These are phyloP conservation scores for Mayamaea pseudoterrestris DNA, from an alignment of 108 stramenopile species.

Conservation along the genomic window DNA sequence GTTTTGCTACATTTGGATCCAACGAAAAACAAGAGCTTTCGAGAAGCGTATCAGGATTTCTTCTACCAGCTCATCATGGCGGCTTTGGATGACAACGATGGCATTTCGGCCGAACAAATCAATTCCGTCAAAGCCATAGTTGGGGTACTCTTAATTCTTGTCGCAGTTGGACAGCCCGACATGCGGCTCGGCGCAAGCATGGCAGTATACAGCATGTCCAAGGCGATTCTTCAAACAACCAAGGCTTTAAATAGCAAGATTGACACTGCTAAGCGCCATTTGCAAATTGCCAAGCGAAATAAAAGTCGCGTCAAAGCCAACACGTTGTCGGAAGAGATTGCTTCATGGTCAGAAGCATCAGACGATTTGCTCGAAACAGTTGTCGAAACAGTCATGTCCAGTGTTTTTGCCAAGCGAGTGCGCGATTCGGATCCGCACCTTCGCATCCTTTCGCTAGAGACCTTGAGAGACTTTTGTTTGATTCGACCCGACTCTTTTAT, in stretches of 20 bases:
- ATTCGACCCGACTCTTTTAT: slow-evolving; percentile 72
- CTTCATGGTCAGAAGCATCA: slow-evolving; percentile 37
- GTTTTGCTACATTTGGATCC: slow-evolving; percentile 43
- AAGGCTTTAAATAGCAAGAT: slow-evolving; percentile 34
- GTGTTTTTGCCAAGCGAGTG: slow-evolving; percentile 70
- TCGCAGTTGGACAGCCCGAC: slow-evolving; percentile 73
- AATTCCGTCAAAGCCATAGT: slow-evolving; percentile 14
- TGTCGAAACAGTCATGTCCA: slow-evolving; percentile 32
- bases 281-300: slow-evolving; percentile 21
- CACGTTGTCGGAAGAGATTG: slow-evolving; percentile 35
- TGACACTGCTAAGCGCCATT: slow-evolving; percentile 38
- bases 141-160: slow-evolving; percentile 43
- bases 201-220: slow-evolving; percentile 47
- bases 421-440: slow-evolving; percentile 67
- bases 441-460: slow-evolving; percentile 50
- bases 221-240: slow-evolving; percentile 46
- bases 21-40: slow-evolving; percentile 16
- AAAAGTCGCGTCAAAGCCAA: slow-evolving; percentile 30
- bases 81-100: slow-evolving; percentile 23
- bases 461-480: slow-evolving; percentile 40
- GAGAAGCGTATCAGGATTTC: slow-evolving; percentile 64
- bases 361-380: slow-evolving; percentile 55
- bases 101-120: neutral
- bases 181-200: slow-evolving; percentile 48
- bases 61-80: slow-evolving; percentile 52